Conservation (phyloP, 306 rosid genomes). For the Fragaria vesca region DNA sequence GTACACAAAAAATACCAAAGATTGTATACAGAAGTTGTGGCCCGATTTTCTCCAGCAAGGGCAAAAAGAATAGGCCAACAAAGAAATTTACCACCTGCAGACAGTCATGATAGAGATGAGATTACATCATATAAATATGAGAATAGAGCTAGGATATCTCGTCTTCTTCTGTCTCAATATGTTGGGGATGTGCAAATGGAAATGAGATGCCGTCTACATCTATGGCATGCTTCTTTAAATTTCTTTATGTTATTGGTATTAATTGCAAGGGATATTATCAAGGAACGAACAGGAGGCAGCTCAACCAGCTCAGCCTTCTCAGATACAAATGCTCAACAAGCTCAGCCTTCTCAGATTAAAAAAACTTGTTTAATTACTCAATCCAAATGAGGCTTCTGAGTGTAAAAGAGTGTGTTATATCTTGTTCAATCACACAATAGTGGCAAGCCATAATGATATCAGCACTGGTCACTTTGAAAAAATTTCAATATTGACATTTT, state of each 20-base stretch:
- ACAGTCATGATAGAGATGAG: not conserved
- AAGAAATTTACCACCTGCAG: slow-evolving; percentile 73
- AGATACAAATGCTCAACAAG: no score
- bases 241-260: not conserved
- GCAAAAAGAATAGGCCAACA: slow-evolving; percentile 71
- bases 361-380: not conserved
- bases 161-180: no score
- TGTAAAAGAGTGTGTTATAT: not conserved
- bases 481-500: not conserved
- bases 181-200: no score
- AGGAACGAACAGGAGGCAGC: not conserved
- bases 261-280: not conserved
- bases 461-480: not conserved
- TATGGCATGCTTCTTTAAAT: not conserved
- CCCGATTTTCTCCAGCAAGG: slow-evolving; percentile 70
- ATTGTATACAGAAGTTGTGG: slow-evolving; percentile 47
- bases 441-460: not conserved
- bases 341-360: not conserved
- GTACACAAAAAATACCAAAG: slow-evolving; percentile 58
- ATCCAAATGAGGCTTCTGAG: not conserved
- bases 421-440: not conserved
- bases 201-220: not conserved
- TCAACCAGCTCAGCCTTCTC: no score
- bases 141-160: no score
- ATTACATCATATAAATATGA: not conserved